Evolutionary conservation across 768 basidiomycete genomes (phyloP).

Genomic region (Rhodotorula diobovata): DNA sequence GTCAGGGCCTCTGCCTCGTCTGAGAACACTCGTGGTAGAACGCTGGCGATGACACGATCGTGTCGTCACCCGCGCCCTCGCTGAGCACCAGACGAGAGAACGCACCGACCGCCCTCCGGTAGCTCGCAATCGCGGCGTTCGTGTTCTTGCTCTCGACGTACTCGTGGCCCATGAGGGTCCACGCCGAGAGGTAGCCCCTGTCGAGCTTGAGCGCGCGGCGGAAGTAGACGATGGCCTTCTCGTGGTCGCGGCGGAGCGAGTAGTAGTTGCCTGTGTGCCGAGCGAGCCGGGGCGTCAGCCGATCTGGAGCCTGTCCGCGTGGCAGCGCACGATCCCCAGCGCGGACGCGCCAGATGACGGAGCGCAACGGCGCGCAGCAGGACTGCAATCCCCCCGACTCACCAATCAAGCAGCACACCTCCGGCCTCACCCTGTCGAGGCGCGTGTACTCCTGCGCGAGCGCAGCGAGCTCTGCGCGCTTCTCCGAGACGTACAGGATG

Average conservation of each 20-base stretch:
- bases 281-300: background rate
- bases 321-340: too few relatives aligned
- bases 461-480: slow-evolving; percentile 76
- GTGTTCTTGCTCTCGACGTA: slow-evolving; percentile 99
- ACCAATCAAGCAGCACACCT: slow-evolving; percentile 95
- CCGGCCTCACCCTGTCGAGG: slow-evolving; percentile 86
- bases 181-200: slow-evolving; percentile 88
- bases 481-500: slow-evolving; percentile 91
- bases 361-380: too few relatives aligned
- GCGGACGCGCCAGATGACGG: too few relatives aligned
- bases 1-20: too few relatives aligned
- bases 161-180: slow-evolving; percentile 99
- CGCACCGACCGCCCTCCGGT: slow-evolving; percentile 88
- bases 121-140: slow-evolving; percentile 96
- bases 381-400: too few relatives aligned
- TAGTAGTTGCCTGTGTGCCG: slow-evolving; percentile 86
- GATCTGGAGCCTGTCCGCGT: accelerated
- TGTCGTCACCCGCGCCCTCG: too few relatives aligned
- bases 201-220: slow-evolving; percentile 90
- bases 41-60: too few relatives aligned
- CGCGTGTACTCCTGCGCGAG: slow-evolving; percentile 86
- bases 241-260: slow-evolving; percentile 85
- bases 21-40: too few relatives aligned
- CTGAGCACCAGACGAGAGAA: slow-evolving; percentile 21
- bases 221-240: slow-evolving; percentile 94